These are phyloP conservation scores for Phascolomyces articulosus DNA, from an alignment of 371 early-diverging fungal species.

Conservation along the genomic window DNA sequence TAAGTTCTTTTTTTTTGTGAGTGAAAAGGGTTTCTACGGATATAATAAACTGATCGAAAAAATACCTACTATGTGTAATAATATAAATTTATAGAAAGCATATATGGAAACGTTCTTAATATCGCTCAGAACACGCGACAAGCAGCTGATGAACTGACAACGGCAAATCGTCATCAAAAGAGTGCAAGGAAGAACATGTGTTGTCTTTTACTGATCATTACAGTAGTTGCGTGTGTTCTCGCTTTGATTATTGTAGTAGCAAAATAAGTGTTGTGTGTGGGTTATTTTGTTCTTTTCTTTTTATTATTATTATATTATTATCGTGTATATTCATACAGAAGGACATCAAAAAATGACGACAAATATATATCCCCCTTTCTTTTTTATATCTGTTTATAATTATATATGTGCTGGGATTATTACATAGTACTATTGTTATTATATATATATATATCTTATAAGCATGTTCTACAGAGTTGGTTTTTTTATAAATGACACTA, in stretches of 20 bases:
- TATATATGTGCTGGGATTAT: too few relatives aligned
- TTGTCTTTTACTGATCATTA: conserved; percentile 73
- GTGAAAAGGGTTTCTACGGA: not conserved
- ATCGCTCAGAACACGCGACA: conserved; percentile 78
- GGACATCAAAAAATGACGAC: too few relatives aligned
- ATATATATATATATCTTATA: too few relatives aligned
- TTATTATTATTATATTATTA: not conserved
- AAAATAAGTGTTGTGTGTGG: too few relatives aligned
- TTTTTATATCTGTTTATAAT: too few relatives aligned
- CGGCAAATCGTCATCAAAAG: conserved; percentile 82
- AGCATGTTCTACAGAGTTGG: too few relatives aligned
- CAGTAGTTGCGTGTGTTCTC: conserved; percentile 62
- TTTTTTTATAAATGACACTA: too few relatives aligned
- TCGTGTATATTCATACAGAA: not conserved
- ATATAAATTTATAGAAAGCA: conserved; percentile 36
- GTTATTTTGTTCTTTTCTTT: not conserved
- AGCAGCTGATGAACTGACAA: conserved; percentile 80
- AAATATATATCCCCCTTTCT: not conserved
- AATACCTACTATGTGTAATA: too few relatives aligned
- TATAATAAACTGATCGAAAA: too few relatives aligned
- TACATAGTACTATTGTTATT: too few relatives aligned
- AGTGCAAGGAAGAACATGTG: conserved; percentile 83
- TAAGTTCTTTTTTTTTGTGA: conserved; percentile 36
- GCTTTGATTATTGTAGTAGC: conserved; percentile 54
- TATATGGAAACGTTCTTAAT: conserved; percentile 77